Evolutionary conservation across 305 asterid species (phyloP), one percentile per base, ranked within the genome.

Genomic region (Solanum aculeatissimum): DNA sequence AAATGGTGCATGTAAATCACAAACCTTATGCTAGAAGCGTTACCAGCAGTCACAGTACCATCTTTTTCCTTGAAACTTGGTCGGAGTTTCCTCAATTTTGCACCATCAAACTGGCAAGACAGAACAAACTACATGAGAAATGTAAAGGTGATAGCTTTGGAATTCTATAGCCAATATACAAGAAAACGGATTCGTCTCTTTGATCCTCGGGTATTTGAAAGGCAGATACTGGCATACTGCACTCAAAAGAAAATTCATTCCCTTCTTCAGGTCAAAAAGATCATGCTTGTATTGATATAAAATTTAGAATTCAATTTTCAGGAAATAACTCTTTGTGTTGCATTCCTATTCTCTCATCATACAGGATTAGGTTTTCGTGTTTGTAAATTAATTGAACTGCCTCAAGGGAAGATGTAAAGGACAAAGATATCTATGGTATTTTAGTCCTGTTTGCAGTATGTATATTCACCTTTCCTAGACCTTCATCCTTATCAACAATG

Each of bases 11-110:
- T 65, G 62, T 25, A 63, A 82, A 85, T 58, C 82, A 82, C 80
- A 79, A 70, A 95, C 99, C 99, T 95, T 91, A 95, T 92, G 91
- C 99, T 97, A 70, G 99, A 97, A 79, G 98, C 97, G 80, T 97
- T 97, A 65, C 98, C 99, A 77, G 99, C 98, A 53, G 98, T 97
- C 81, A 97, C 98, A 38, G 93, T 90, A 80, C 98, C 99, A 45
- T 94, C 99, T 45, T 91, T 91, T 89, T 94, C 98, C 97, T 97
- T 97, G 90, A 97, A 97, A 89, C 98, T 97, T 70, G 99, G 97
- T 82, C 98, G 92, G 66, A 95, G 93, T 92, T 95, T 97, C 90
- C 92, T 97, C 92, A 97, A 89, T 90, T 95, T 97, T 83, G 96
- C 93, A 66, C 97, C 94, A 90, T 97, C 99, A 89, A 97, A 95